Conservation (phyloP, 2,329 filamentous ascomycete genomes). For the Elsinoe arachidis region DNA sequence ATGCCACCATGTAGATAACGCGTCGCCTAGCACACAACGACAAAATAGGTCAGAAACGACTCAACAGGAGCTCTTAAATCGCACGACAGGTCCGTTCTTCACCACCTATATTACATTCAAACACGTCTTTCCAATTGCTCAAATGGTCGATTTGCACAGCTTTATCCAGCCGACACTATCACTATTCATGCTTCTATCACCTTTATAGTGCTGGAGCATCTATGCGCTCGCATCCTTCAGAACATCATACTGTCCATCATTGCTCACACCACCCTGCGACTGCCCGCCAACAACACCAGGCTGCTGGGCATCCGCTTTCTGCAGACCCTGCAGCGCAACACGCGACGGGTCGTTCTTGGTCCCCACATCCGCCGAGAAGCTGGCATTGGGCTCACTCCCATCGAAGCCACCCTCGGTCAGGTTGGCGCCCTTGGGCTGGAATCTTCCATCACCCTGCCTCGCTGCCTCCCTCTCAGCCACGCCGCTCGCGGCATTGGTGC, state of each 20-base stretch:
- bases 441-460: conserved; percentile 15
- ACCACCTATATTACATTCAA: no score
- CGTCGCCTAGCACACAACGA: no score
- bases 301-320: conserved; percentile 11
- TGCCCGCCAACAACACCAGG: conserved; percentile 10
- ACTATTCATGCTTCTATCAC: conserved; percentile 2
- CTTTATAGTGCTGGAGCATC: neutral
- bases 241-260: conserved; percentile 13
- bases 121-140: no score
- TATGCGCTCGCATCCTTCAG: conserved; percentile 15
- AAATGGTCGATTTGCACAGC: neutral
- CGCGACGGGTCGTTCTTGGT: conserved; percentile 48
- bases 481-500: conserved; percentile 6
- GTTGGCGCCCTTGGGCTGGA: conserved; percentile 45
- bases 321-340: conserved; percentile 32
- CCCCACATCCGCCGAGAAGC: conserved; percentile 46
- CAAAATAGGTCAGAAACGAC: no score
- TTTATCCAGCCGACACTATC: neutral
- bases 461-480: conserved; percentile 17
- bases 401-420: conserved; percentile 42
- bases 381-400: conserved; percentile 37
- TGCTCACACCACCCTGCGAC: conserved; percentile 3
- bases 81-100: no score
- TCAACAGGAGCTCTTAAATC: no score
- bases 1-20: no score